Base-by-base conservation (phyloP, 2,329 filamentous ascomycete genomes). In the Clarireedia monteithiana region DNA sequence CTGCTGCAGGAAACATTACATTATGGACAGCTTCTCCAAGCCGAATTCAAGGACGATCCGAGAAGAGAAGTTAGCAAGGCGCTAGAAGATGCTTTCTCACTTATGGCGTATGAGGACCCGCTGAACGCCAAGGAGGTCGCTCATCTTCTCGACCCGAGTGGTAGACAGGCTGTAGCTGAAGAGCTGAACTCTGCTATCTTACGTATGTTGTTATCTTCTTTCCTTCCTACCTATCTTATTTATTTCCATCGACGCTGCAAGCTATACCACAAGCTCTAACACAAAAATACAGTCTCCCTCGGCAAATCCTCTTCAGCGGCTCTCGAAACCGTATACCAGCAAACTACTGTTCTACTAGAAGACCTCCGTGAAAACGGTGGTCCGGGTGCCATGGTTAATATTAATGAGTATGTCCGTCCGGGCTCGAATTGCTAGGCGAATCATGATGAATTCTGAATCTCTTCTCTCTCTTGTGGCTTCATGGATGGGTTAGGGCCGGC, bases 141-240 rank as follows among this genome's bases (percentile, higher is more conserved):
- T 15, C 86, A 89, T 67, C 74, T 96, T 58, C 75, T 99, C 56
- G 89, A 95, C 65, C 77, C 81, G 40, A 82, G 80, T 52, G 90
- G 89, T 1, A 78, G 94, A 45, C 82, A 85, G 17, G 78, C 83
- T 17, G 89, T 97, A 42, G 91, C 91, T 7, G 94, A 99, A 73
- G 91, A 96, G 70, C 76, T 99, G 56, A 97, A 97, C 71, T 89
- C 89, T 59, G 91, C 90, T 48, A 96, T 99, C 64, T 72, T 99
- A 75, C 74, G 84, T 78, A 54, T 55, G 63, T 59, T 57, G 2
- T 12, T 12, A 30, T 48, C 20, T 44, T 44, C 12, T 48, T 48
- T 7, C 38, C 38, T 17, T 12, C 38, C 38, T 17, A 7, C 39
- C 15, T 20, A 20, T 6, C 4, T 42, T 15, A 2, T 20, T 20